phyloP scores from a whole-genome alignment of 2,329 filamentous ascomycete species.

The Aureobasidium mangrovei region DNA sequence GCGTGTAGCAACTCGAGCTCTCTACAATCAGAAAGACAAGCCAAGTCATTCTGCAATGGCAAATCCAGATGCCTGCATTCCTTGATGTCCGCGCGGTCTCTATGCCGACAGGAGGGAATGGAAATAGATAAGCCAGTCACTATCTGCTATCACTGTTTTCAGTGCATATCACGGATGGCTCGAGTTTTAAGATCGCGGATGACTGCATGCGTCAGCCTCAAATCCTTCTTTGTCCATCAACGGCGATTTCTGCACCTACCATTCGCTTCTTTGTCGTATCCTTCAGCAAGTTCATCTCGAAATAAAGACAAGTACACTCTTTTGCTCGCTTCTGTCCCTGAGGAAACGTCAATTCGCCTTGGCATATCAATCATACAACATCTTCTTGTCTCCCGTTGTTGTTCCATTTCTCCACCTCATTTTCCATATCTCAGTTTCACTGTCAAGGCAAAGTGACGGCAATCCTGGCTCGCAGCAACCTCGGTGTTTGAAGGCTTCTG shows the following conservation, averaged over 20 bases:
- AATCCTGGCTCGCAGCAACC: neutral
- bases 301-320: neutral
- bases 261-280: neutral
- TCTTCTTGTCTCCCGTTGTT: neutral
- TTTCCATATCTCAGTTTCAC: neutral
- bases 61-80: neutral
- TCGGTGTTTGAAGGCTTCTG: neutral
- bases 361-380: neutral
- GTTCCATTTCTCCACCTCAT: neutral
- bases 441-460: neutral
- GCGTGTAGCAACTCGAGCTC: no score
- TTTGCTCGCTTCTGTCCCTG: neutral
- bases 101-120: constrained; percentile 4
- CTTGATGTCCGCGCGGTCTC: neutral
- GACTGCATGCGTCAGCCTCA: neutral
- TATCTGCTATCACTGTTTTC: neutral
- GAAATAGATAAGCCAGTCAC: constrained; percentile 4
- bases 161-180: neutral
- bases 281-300: neutral
- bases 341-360: neutral
- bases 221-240: neutral
- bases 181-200: neutral
- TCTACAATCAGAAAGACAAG: no score
- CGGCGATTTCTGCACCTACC: neutral
- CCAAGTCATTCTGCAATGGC: neutral